Percentiles rank a stretch among this genome's conserved stretches.
phyloP scores from a whole-genome alignment of 2,329 filamentous ascomycete species.

The Colletotrichum siamense region DNA sequence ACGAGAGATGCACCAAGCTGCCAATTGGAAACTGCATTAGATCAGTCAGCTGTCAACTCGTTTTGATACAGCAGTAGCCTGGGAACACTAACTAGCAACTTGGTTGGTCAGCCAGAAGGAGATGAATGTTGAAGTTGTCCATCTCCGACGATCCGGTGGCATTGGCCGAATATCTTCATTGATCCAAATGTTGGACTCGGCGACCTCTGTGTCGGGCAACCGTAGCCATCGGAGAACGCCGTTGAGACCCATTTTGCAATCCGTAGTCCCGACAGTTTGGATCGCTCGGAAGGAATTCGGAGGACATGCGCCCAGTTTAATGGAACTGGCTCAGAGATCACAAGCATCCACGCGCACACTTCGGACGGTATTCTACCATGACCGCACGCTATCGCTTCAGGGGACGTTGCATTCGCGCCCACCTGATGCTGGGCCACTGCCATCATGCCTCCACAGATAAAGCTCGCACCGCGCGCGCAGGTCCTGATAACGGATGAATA shows the following conservation, averaged over 20 bases:
- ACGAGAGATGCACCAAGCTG: constrained; percentile 12
- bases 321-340: not conserved
- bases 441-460: not conserved
- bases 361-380: not conserved
- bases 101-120: constrained; percentile 22
- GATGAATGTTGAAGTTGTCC: constrained; percentile 16
- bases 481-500: not conserved
- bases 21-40: constrained; percentile 5
- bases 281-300: not conserved
- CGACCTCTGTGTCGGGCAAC: constrained; percentile 6
- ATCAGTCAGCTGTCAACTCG: not conserved
- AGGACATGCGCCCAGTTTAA: not conserved
- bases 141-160: constrained; percentile 15
- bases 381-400: not conserved
- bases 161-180: constrained; percentile 22
- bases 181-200: constrained; percentile 22
- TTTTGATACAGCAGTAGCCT: rapidly evolving
- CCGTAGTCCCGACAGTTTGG: not conserved
- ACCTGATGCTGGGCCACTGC: not conserved
- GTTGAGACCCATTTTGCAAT: not conserved
- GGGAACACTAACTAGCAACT: constrained; percentile 1
- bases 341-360: not conserved
- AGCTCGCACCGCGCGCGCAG: not conserved
- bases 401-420: not conserved
- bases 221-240: not conserved